A percentile compares a stretch with the other conserved stretches of the same genome.
phyloP scores from a whole-genome alignment of 139 green algal species.

The Ettlia oleoabundans region DNA sequence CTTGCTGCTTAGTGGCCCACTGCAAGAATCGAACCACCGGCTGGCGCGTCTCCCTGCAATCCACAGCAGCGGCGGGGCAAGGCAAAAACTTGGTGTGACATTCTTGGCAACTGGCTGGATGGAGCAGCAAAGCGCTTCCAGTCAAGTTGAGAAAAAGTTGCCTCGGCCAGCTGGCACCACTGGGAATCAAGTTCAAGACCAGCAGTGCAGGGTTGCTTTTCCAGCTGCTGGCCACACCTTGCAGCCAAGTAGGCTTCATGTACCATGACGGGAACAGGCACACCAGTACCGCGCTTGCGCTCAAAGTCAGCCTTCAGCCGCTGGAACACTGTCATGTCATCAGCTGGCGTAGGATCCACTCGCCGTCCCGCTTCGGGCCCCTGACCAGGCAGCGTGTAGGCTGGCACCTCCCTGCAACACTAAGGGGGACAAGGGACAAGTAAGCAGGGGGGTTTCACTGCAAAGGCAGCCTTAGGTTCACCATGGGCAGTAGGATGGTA shows the following conservation, averaged over 20 bases:
- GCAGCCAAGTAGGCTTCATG: neutral
- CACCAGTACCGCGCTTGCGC: neutral
- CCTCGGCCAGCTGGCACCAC: neutral
- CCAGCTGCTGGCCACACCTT: neutral
- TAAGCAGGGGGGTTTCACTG: too few species aligned
- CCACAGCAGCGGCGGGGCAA: neutral
- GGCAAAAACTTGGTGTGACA: too few species aligned
- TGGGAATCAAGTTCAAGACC: too few species aligned
- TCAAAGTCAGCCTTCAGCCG: neutral
- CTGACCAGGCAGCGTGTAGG: neutral
- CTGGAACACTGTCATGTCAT: neutral
- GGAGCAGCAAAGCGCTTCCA: neutral
- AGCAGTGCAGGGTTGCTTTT: neutral
- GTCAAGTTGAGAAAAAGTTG: neutral
- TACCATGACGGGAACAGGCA: neutral
- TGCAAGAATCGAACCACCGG: neutral
- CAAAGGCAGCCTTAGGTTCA: too few species aligned
- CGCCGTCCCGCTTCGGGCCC: neutral
- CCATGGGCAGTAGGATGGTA: too few species aligned
- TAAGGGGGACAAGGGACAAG: too few species aligned
- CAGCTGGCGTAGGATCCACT: neutral
- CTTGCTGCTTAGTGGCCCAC: neutral
- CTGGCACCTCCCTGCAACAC: neutral
- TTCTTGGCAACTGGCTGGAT: too few species aligned
- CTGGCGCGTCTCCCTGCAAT: neutral